Evolutionary conservation across 345 rosid genomes (phyloP), one percentile per base, ranked within the genome.

Genomic region (Populus simonii): DNA sequence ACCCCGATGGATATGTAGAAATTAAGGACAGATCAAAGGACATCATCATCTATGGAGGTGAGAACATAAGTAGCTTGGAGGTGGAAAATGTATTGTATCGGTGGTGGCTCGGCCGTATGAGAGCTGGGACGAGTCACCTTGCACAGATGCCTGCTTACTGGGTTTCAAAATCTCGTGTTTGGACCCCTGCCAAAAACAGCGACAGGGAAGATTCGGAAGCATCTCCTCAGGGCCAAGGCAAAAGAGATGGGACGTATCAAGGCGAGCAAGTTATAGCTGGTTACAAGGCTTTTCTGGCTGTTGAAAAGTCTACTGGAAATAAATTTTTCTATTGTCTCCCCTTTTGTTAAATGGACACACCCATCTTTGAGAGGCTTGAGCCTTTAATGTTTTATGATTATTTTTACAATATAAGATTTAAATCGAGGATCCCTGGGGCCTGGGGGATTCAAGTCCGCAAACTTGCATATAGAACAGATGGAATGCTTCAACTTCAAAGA

Each of bases 121-220:
- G 80, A 88, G 85, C 17, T 92, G 98, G 98, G 96, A 93, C 8
- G 99, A 96, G 76, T 84, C 97, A 3, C 97, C 99, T 6, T 92
- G 97, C 67, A 97, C 97, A 94, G 77, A 84, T 92, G 87, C 97
- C 97, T n/a, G 87, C 89, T 66, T 96, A 87, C 76, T 91, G 98
- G 92, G 98, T 92, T 23, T 98, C 97, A 0, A 94, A 82, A 79
- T 93, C 99, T 94, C 10, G 77, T 93, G 38, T 92, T 96, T 73
- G 97, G 97, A 41, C 86, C 92, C 0, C 80, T 96, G 85, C 98
- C 98, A 1, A 96, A 92, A 86, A 92, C 97, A 0, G 98, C 99
- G 9, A 92, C 97, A 5, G 99, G 98, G 31, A 94, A 92, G 88
- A 91, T 92, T 79, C 99, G 89, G 89, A 96, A 96, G 80, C 94